Evolutionary conservation across 106 monocot genomes (phyloP).

Genomic region (Dendrobium officinale): DNA sequence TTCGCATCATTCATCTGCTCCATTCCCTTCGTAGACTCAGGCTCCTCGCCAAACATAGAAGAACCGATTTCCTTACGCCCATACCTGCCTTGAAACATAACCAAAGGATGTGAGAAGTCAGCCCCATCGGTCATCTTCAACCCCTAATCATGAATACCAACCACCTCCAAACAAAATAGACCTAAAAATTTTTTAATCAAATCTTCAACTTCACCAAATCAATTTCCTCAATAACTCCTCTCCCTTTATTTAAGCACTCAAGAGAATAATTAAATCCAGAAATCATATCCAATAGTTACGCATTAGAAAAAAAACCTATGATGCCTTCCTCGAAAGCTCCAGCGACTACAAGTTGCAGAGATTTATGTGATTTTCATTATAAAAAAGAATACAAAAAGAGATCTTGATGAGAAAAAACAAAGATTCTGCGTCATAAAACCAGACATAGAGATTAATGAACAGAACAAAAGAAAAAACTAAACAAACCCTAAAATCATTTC

Average conservation of each 20-base stretch:
- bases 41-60: constrained; percentile 12
- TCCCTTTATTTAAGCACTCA: background rate
- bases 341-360: background rate
- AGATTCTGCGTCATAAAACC: background rate
- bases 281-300: background rate
- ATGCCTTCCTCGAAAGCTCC: background rate
- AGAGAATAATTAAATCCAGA: background rate
- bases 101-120: constrained; percentile 13
- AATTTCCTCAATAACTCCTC: background rate
- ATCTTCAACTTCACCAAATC: background rate
- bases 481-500: background rate
- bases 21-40: constrained; percentile 15
- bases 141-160: constrained; percentile 4
- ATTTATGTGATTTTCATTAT: background rate
- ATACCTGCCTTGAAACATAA: constrained; percentile 25
- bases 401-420: constrained; percentile 2
- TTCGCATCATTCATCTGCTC: constrained; percentile 35
- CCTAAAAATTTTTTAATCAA: background rate
- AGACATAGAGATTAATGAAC: background rate
- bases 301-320: background rate
- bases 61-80: constrained; percentile 12
- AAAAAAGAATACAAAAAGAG: background rate
- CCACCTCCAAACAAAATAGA: background rate
- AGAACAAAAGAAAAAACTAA: background rate
- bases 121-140: background rate